Evolutionary conservation across 2,329 filamentous ascomycete species (phyloP).

Genomic region (Pseudogymnoascus verrucosus): DNA sequence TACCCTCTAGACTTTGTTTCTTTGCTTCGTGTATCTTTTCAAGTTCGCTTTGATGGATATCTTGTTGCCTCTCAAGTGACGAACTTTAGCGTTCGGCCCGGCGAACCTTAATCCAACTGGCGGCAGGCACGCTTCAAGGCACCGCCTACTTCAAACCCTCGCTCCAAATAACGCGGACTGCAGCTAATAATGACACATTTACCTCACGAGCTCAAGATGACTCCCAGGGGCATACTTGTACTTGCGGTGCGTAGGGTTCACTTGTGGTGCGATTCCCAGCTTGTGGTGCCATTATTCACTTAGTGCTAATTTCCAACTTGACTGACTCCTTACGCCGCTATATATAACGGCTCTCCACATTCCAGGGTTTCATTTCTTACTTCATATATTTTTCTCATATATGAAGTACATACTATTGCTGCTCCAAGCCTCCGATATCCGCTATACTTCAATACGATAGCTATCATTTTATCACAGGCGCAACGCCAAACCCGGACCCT

Average conservation of each 20-base stretch:
- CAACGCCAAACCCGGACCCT: not conserved
- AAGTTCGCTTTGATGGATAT: not conserved
- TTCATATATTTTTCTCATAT: not conserved
- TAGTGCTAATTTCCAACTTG: not conserved
- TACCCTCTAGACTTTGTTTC: slow-evolving; percentile 2
- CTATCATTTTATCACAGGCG: not conserved
- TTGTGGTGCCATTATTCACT: not conserved
- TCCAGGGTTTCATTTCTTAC: not conserved
- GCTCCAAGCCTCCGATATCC: not conserved
- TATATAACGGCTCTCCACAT: not conserved
- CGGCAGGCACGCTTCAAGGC: not conserved
- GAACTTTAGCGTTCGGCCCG: not conserved
- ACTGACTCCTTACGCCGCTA: not conserved
- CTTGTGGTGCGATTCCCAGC: not conserved
- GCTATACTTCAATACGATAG: not conserved
- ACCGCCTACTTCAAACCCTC: not conserved
- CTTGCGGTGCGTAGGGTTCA: not conserved
- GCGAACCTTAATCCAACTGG: not conserved
- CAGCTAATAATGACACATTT: not conserved
- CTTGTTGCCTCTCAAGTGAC: not conserved
- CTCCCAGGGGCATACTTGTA: not conserved
- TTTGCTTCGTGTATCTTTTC: not conserved
- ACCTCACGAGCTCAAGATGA: not conserved
- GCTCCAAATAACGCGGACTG: not conserved
- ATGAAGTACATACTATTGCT: not conserved